Percentiles rank a stretch among this genome's conserved stretches.
Evolutionary conservation across 805 yeast species (phyloP).

Genomic region (Kazachstania africana): DNA sequence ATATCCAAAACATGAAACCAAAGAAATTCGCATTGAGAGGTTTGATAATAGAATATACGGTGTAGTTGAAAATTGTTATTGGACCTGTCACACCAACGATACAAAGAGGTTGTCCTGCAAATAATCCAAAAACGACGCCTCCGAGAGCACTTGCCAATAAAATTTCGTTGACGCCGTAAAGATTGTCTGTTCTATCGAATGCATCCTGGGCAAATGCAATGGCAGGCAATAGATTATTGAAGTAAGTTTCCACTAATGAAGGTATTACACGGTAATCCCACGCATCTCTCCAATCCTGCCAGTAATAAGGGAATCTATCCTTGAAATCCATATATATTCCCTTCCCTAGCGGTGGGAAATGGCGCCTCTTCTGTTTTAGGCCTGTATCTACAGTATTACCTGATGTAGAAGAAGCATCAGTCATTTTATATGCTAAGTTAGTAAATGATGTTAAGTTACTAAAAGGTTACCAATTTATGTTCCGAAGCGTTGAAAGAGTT

Average conservation of each 20-base stretch:
- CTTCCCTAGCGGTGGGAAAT: conserved; percentile 17
- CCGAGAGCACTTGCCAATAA: conserved; percentile 75
- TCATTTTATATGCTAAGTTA: no score
- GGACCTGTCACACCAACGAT: conserved; percentile 98
- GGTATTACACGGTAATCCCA: conserved; percentile 82
- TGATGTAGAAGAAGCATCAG: no score
- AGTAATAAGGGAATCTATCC: conserved; percentile 48
- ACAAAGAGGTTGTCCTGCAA: conserved; percentile 85
- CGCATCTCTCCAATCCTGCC: conserved; percentile 74
- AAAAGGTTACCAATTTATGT: no score
- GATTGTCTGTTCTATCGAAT: conserved; percentile 80
- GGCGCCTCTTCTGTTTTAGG: conserved; percentile 2
- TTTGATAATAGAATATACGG: conserved; percentile 39
- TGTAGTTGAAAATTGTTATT: conserved; percentile 80
- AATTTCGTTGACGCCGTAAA: conserved; percentile 89
- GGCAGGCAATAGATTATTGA: conserved; percentile 86
- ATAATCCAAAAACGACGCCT: conserved; percentile 76
- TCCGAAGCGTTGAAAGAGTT: no score
- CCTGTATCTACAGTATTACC: not conserved
- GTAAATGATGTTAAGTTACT: no score
- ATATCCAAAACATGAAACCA: conserved; percentile 93
- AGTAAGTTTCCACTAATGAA: conserved; percentile 67
- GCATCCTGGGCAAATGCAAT: conserved; percentile 94
- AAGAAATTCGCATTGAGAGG: conserved; percentile 43
- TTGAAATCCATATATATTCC: conserved; percentile 28